Percentiles rank a stretch among this genome's conserved stretches.
Evolutionary conservation across 2,329 filamentous ascomycete species (phyloP).

Genomic region (Epichloe uncinata): DNA sequence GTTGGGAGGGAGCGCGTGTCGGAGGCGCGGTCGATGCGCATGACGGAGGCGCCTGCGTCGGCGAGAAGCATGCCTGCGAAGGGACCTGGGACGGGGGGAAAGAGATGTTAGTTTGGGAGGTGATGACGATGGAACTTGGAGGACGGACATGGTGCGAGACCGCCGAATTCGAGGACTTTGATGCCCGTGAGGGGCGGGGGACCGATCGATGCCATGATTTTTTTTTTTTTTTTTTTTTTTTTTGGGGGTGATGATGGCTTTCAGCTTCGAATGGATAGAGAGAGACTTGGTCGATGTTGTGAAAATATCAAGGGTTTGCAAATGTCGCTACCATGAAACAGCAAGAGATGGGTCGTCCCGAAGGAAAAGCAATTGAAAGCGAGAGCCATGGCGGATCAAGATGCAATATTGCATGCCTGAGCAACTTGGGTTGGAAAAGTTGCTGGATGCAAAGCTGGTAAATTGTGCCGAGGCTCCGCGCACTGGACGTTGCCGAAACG

Average conservation of each 20-base stretch:
- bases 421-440: no score
- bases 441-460: no score
- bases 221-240: no score
- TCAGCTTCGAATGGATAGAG: background rate
- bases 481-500: background rate
- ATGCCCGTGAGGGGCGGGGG: slow-evolving; percentile 32
- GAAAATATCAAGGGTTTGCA: no score
- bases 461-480: no score
- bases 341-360: no score
- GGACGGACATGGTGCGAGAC: slow-evolving; percentile 45
- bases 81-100: slow-evolving; percentile 43
- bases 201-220: slow-evolving; percentile 2
- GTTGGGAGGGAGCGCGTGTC: slow-evolving; percentile 27
- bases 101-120: background rate
- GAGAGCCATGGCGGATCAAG: no score
- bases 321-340: no score
- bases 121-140: background rate
- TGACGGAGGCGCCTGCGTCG: slow-evolving; percentile 76
- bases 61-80: slow-evolving; percentile 82
- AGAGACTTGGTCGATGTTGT: background rate
- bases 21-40: slow-evolving; percentile 63
- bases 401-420: background rate
- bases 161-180: slow-evolving; percentile 47
- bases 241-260: background rate
- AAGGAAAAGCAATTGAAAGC: no score